phyloP scores from a whole-genome alignment of 768 basidiomycete species.

The Cystofilobasidium ferigula region DNA sequence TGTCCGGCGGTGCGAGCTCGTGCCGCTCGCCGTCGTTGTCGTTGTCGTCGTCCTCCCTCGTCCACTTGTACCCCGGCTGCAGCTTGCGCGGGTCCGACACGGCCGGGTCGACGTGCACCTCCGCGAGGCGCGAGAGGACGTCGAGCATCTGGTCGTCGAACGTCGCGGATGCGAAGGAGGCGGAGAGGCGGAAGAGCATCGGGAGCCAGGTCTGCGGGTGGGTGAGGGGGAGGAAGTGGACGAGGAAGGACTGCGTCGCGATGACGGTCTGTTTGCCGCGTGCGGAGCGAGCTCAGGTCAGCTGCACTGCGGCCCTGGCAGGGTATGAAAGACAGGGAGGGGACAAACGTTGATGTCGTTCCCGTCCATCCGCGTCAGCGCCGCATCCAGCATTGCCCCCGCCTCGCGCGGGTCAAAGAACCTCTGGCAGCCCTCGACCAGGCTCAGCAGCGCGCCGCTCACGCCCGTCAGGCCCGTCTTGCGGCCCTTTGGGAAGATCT shows the following conservation, averaged over 20 bases:
- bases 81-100: conserved; percentile 21
- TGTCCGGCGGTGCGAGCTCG: too few species aligned
- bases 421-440: conserved; percentile 47
- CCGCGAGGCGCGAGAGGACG: conserved; percentile 63
- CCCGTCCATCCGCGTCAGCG: conserved; percentile 65
- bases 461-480: conserved; percentile 40
- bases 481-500: conserved; percentile 53
- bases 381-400: conserved; percentile 76
- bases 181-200: conserved; percentile 65
- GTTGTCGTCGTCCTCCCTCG: conserved; percentile 32
- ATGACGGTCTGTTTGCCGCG: conserved; percentile 42
- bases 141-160: conserved; percentile 84
- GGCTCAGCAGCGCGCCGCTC: conserved; percentile 38
- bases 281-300: not conserved
- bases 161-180: conserved; percentile 75
- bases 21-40: conserved; percentile 19
- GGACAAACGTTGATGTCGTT: conserved; percentile 57
- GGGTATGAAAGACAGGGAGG: conserved; percentile 14
- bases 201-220: conserved; percentile 74
- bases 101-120: conserved; percentile 57
- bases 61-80: not conserved
- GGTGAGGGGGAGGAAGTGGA: conserved; percentile 71
- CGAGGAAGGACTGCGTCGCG: conserved; percentile 71
- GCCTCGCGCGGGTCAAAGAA: conserved; percentile 84
- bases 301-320: not conserved